phyloP scores from a whole-genome alignment of 2,329 filamentous ascomycete genomes.

The Trichoderma sp. region DNA sequence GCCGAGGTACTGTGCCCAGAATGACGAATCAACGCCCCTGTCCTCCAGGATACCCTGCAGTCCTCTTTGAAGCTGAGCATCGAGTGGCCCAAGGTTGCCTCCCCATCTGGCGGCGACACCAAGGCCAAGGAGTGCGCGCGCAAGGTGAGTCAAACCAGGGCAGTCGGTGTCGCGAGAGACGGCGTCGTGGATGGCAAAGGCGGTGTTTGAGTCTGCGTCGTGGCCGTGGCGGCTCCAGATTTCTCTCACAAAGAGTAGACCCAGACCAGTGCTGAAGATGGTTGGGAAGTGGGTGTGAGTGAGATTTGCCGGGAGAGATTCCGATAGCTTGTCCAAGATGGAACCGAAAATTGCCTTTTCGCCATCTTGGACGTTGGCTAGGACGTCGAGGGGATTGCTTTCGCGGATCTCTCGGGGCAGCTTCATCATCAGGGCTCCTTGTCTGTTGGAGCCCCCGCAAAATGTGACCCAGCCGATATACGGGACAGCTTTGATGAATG shows the following conservation, averaged over 20 bases:
- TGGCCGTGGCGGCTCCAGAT: constrained; percentile 58
- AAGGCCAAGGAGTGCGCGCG: constrained; percentile 71
- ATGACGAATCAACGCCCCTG: constrained; percentile 46
- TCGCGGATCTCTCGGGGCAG: constrained; percentile 63
- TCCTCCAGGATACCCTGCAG: constrained; percentile 49
- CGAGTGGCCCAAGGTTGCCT: constrained; percentile 57
- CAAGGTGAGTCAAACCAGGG: constrained; percentile 74
- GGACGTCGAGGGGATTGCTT: constrained; percentile 63
- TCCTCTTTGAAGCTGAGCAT: constrained; percentile 49
- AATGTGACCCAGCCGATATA: constrained; percentile 76
- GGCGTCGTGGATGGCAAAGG: constrained; percentile 72
- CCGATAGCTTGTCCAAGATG: constrained; percentile 44
- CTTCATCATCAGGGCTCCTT: constrained; percentile 77
- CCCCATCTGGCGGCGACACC: constrained; percentile 76
- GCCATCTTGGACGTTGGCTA: constrained; percentile 34
- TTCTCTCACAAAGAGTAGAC: constrained; percentile 51
- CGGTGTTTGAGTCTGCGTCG: constrained; percentile 59
- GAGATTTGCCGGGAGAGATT: constrained; percentile 48
- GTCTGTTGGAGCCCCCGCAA: constrained; percentile 84
- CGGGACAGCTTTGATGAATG: constrained; percentile 70
- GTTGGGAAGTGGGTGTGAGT: constrained; percentile 47
- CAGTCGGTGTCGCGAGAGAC: constrained; percentile 68
- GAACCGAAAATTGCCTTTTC: constrained; percentile 43
- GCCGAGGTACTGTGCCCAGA: constrained; percentile 60
- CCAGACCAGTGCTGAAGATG: constrained; percentile 49